Evolutionary conservation across 2,329 filamentous ascomycete genomes (phyloP).

Genomic region (Fusarium keratoplasticum): DNA sequence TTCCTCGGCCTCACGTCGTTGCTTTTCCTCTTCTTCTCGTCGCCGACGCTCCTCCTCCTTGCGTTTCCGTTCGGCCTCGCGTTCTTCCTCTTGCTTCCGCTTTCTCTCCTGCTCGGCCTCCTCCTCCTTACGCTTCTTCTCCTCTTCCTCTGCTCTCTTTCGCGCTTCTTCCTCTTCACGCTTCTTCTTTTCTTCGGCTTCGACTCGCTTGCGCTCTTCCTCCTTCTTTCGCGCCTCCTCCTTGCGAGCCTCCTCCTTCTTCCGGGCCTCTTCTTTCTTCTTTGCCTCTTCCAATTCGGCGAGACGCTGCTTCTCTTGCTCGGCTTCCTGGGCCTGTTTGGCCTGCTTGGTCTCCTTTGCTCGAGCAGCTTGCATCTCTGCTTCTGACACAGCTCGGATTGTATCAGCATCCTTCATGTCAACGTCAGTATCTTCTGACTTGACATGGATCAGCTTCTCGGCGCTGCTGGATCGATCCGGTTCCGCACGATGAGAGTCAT

Average conservation of each 20-base stretch:
- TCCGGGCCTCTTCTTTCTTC: constrained; percentile 51
- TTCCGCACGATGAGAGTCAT: constrained; percentile 57
- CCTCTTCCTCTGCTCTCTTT: constrained; percentile 48
- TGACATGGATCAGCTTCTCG: constrained; percentile 66
- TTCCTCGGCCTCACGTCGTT: constrained; percentile 52
- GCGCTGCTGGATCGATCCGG: constrained; percentile 53
- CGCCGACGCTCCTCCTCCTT: constrained; percentile 52
- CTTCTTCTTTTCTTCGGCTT: constrained; percentile 45
- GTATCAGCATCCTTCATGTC: constrained; percentile 65
- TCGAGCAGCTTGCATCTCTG: constrained; percentile 51
- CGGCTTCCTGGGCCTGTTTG: constrained; percentile 32
- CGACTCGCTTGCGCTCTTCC: constrained; percentile 46
- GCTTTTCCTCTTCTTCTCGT: constrained; percentile 51
- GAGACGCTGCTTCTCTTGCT: constrained; percentile 40
- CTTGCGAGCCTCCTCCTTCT: constrained; percentile 49
- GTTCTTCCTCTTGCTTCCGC: constrained; percentile 46
- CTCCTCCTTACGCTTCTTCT: constrained; percentile 50
- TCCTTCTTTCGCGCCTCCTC: constrained; percentile 52
- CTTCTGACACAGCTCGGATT: constrained; percentile 43
- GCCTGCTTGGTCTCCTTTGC: constrained; percentile 42
- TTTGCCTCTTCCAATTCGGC: constrained; percentile 48
- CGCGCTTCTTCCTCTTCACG: constrained; percentile 38
- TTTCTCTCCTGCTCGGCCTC: constrained; percentile 47
- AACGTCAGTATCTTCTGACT: constrained; percentile 67
- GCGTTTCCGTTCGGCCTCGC: constrained; percentile 51